Conservation (phyloP, 106 monocot genomes). For the Cymbidium sinense region DNA sequence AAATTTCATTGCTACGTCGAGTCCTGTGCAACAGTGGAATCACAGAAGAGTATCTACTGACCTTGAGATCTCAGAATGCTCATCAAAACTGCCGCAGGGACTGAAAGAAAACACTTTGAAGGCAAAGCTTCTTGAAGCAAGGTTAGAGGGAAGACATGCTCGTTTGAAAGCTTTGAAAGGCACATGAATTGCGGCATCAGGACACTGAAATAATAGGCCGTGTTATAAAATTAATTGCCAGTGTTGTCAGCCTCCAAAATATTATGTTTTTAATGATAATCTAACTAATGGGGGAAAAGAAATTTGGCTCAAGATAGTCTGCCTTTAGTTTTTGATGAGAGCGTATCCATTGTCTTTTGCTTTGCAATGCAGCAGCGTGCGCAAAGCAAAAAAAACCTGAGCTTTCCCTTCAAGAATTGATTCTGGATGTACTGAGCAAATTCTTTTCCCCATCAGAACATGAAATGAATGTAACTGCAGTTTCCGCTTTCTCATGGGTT, state of each 20-base stretch:
- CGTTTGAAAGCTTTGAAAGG: slow-evolving; percentile 43
- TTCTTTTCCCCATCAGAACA: no score
- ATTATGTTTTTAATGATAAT: background rate
- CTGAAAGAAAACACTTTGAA: slow-evolving; percentile 71
- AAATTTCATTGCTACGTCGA: slow-evolving; percentile 14
- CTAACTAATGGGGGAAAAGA: background rate
- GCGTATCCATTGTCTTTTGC: background rate
- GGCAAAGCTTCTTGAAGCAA: slow-evolving; percentile 80
- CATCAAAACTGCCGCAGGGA: slow-evolving; percentile 26
- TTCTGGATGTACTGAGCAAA: no score
- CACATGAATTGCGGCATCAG: slow-evolving; percentile 8
- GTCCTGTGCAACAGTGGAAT: slow-evolving; percentile 35
- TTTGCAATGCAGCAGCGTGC: no score
- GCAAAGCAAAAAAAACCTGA: background rate
- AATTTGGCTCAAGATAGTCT: background rate
- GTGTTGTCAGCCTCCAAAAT: background rate
- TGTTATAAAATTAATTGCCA: background rate
- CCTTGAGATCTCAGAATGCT: slow-evolving; percentile 35
- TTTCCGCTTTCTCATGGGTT: background rate
- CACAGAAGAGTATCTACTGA: slow-evolving; percentile 16
- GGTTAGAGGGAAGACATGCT: slow-evolving; percentile 63
- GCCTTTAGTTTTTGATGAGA: background rate
- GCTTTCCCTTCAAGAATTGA: no score
- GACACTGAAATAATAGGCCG: background rate
- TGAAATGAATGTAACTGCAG: background rate